phyloP scores from a whole-genome alignment of 352 stramenopile genomes.

The Phytophthora syringae region DNA sequence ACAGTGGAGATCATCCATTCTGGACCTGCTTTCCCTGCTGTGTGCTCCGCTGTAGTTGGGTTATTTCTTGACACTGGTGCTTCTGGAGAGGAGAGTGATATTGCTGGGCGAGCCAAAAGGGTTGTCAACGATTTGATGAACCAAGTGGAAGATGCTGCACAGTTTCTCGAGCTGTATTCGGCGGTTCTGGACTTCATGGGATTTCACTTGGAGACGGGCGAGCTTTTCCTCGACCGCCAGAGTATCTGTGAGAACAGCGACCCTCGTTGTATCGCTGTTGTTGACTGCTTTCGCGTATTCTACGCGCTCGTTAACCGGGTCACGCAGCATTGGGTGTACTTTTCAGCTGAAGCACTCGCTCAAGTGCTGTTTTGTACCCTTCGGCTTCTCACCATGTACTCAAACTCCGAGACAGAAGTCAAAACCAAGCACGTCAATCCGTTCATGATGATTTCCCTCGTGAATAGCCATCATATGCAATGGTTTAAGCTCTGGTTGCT shows the following conservation, averaged over 20 bases:
- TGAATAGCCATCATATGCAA: constrained; percentile 34
- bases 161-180: constrained; percentile 63
- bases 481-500: constrained; percentile 64
- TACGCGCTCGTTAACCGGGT: constrained; percentile 40
- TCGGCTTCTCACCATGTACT: constrained; percentile 50
- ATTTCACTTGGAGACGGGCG: constrained; percentile 21
- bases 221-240: constrained; percentile 37
- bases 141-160: constrained; percentile 50
- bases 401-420: constrained; percentile 25
- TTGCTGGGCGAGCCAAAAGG: constrained; percentile 28
- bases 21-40: constrained; percentile 36
- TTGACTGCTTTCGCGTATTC: constrained; percentile 58
- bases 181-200: constrained; percentile 56
- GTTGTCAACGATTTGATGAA: constrained; percentile 50
- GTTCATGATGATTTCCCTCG: constrained; percentile 38
- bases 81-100: constrained; percentile 8
- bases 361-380: constrained; percentile 50
- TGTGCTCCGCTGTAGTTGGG: constrained; percentile 36
- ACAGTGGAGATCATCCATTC: constrained; percentile 63
- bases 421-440: constrained; percentile 31
- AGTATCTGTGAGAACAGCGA: constrained; percentile 16
- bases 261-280: constrained; percentile 3
- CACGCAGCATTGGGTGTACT: constrained; percentile 65
- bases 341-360: constrained; percentile 50
- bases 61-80: constrained; percentile 41